Evolutionary conservation across 768 basidiomycete genomes (phyloP).

Genomic region (Trametes punicea): DNA sequence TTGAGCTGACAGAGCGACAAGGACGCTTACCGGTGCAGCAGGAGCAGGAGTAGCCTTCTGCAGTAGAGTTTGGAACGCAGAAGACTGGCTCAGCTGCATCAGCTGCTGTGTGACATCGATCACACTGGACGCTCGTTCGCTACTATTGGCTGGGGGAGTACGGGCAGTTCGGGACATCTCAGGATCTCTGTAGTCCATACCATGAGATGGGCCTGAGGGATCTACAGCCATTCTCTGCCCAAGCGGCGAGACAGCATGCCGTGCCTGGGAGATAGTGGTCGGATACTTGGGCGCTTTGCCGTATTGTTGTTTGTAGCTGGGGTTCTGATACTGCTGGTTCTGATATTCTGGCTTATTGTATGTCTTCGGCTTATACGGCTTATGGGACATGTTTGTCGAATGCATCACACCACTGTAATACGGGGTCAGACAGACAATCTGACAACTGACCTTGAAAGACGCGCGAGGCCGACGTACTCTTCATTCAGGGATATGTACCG

Average conservation of each 20-base stretch:
- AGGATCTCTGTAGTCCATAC: slow-evolving; percentile 7
- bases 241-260: slow-evolving; percentile 3
- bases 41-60: neutral
- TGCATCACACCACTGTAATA: slow-evolving; percentile 14
- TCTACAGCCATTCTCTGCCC: slow-evolving; percentile 10
- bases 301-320: slow-evolving; percentile 5
- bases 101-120: slow-evolving; percentile 17
- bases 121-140: neutral
- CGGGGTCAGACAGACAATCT: neutral
- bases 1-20: neutral
- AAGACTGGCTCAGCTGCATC: slow-evolving; percentile 19
- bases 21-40: neutral
- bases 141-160: neutral
- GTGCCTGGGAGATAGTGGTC: slow-evolving; percentile 6
- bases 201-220: neutral
- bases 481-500: slow-evolving; percentile 20
- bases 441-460: slow-evolving; percentile 18
- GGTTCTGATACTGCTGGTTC: neutral
- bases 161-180: neutral
- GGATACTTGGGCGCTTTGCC: slow-evolving; percentile 19
- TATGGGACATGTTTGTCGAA: slow-evolving; percentile 12
- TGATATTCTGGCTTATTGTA: slow-evolving; percentile 8
- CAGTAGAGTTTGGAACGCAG: slow-evolving; percentile 15
- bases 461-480: slow-evolving; percentile 17
- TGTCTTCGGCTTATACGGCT: slow-evolving; percentile 17